Evolutionary conservation across 345 rosid species (phyloP), one percentile per base, ranked within the genome.

Genomic region (Salix exigua): DNA sequence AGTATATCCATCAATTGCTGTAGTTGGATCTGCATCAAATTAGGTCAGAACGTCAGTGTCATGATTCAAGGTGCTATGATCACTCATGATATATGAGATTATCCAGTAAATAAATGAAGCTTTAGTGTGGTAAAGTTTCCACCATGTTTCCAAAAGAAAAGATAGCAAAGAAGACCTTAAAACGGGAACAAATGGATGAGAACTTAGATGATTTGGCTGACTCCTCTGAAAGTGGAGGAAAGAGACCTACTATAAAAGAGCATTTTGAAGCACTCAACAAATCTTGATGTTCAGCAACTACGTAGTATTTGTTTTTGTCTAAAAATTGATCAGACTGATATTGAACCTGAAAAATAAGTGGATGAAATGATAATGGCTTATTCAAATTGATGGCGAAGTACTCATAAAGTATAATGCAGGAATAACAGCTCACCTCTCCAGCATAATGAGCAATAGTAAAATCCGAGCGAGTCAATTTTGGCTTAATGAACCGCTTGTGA

Each of bases 281-380:
- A 79, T 89, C 92, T 80, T 88, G 99, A 87, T 95, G 97, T 88
- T 95, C 99, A 61, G 97, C 88, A 78, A 95, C 95, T 78, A 90
- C 87, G 77, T 94, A 90, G 85, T 94, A 97, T 87, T 94, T 94
- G 87, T 94, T 94, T 85, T 95, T 95, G 88, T 92, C 97, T 81
- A 92, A 80, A 83, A 95, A 95, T 81, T 88, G 97, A 74, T 89
- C 94, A 61, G 97, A 85, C 85, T 92, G 97, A 80, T 95, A 95
- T 71, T 82, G 94, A 70, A 95, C 99, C 99, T 95, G 91, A 78
- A 85, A 79, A 28, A 26, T 25, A 84, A 46, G 6, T 83, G 72
- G 77, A 81, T 40, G 78, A 40, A 72, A 82, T 63, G 42, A 79
- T 73, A 70, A 62, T 62, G 51, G 51, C 51, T 46, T 12, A 46